Conservation (phyloP, 108 stramenopile genomes). For the Fistulifera solaris region DNA sequence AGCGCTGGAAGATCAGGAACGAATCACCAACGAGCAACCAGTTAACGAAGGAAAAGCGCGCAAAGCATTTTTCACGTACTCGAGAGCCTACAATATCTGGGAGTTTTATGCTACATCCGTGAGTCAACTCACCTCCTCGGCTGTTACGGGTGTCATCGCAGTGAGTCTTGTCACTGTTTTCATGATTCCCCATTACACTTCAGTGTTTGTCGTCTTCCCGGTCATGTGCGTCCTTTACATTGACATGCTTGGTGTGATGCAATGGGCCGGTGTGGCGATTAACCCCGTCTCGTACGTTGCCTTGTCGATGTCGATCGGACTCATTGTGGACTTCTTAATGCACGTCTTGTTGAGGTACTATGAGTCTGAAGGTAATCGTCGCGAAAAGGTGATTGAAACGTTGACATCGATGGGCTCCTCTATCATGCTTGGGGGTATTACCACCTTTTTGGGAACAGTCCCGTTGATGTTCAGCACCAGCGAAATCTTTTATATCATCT, state of each 20-base stretch:
- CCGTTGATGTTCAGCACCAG: constrained; percentile 14
- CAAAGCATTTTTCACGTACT: constrained; percentile 19
- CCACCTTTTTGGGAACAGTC: constrained; percentile 16
- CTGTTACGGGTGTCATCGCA: constrained; percentile 9
- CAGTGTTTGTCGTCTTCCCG: constrained; percentile 10
- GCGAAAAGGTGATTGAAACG: constrained; percentile 9
- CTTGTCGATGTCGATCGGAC: constrained; percentile 21
- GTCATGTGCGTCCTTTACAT: constrained; percentile 1
- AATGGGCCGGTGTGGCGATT: constrained; percentile 12
- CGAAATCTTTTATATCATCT: constrained; percentile 18
- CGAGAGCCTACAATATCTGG: constrained; percentile 11
- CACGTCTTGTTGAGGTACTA: constrained; percentile 16
- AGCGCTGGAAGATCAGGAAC: constrained; percentile 6
- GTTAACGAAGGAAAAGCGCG: constrained; percentile 8
- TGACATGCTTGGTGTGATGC: constrained; percentile 19
- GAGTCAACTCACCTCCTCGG: constrained; percentile 6
- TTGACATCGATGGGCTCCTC: constrained; percentile 20
- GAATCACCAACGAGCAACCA: constrained; percentile 7
- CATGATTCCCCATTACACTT: constrained; percentile 23
- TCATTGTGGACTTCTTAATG: constrained; percentile 23
- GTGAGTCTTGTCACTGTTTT: constrained; percentile 18
- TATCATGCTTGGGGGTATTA: constrained; percentile 17
- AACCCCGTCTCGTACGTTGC: constrained; percentile 6
- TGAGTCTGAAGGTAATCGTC: constrained; percentile 3
- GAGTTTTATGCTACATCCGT: constrained; percentile 21